A percentile compares a stretch with the other conserved stretches of the same genome.
Conservation (phyloP, 208 protist genomes). For the Endotrypanum monterogeii region DNA sequence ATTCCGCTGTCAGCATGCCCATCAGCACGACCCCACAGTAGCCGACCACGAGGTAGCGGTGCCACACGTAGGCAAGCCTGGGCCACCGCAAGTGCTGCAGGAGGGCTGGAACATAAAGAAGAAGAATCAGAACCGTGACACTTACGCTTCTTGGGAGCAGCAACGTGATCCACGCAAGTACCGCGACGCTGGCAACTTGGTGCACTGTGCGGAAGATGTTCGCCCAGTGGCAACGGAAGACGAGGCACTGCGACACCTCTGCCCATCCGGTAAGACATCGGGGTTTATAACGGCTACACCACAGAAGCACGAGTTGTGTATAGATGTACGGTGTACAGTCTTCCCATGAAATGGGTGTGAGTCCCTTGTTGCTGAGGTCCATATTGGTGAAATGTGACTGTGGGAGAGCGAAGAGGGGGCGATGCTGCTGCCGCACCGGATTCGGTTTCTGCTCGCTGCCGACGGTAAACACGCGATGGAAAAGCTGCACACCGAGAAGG, state of each 20-base stretch:
- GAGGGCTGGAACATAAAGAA: conserved; percentile 20
- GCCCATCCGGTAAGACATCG: conserved; percentile 15
- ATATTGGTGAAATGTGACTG: background rate
- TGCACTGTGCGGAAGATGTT: conserved; percentile 14
- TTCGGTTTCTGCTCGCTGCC: background rate
- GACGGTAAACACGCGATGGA: conserved; percentile 2
- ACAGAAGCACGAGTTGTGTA: conserved; percentile 28
- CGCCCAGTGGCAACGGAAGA: conserved; percentile 27
- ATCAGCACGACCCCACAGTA: conserved; percentile 36
- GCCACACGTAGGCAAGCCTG: conserved; percentile 29
- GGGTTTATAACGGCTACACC: conserved; percentile 29
- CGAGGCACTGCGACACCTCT: conserved; percentile 22
- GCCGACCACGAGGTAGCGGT: conserved; percentile 26
- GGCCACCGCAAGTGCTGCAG: conserved; percentile 21
- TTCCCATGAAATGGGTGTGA: conserved; percentile 8
- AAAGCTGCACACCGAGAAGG: conserved; percentile 24
- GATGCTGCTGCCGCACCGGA: background rate
- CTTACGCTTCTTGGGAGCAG: conserved; percentile 28
- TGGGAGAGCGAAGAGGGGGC: background rate
- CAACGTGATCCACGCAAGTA: conserved; percentile 26
- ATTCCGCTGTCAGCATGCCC: conserved; percentile 27
- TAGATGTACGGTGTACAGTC: conserved; percentile 20
- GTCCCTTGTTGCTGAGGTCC: background rate
- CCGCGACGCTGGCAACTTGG: conserved; percentile 11
- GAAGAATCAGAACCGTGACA: conserved; percentile 25